Evolutionary conservation across 257 asterid genomes (phyloP), one percentile per base, ranked within the genome.

Genomic region (Ballota nigra): DNA sequence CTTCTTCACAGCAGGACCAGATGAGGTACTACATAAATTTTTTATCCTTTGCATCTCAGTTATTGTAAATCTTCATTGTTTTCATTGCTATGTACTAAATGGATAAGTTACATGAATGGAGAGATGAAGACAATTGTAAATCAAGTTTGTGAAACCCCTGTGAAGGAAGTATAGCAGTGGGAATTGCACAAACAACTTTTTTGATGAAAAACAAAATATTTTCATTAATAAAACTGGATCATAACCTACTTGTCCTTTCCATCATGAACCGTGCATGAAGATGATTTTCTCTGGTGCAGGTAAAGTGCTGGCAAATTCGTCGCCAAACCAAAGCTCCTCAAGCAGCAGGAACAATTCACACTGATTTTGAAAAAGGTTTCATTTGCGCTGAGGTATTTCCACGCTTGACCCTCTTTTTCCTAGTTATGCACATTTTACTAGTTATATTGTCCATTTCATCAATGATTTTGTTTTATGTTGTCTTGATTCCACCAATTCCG

Each of bases 1-100:
- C 83, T 95, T 95, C 57, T 95, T 95, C 96, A 95, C 99, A 51
- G 99, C 99, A 49, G 99, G 99, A 73, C 97, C 99, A 43, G 99
- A 95, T 80, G 99, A 95, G 99, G 99, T 95, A 91, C 55, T 77
- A 56, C 61, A 16, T 52, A 9, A 22, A 52, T 40, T 9, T 52
- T 69, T 18, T 2, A n/a, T 18, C 16, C 22, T 49, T 1, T 2
- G 19, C 63, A 16, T 52, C 61, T 8, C 63, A n/a, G 4, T 13
- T n/a, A n/a, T 59, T 26, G 20, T 65, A 16, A 3, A 15, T 12
- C 20, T 7, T 26, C 58, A 9, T 19, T 58, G 13, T 55, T 47
- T 43, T 70, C 34, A 1, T 29, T 45, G 68, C 66, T 45, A 55
- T 4, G 3, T 28, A 10, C 52, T 13, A 33, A 68, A 55, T 24